Evolutionary conservation across 2,329 filamentous ascomycete genomes (phyloP), one percentile per base, ranked within the genome.

Genomic region (Claviceps quebecensis): DNA sequence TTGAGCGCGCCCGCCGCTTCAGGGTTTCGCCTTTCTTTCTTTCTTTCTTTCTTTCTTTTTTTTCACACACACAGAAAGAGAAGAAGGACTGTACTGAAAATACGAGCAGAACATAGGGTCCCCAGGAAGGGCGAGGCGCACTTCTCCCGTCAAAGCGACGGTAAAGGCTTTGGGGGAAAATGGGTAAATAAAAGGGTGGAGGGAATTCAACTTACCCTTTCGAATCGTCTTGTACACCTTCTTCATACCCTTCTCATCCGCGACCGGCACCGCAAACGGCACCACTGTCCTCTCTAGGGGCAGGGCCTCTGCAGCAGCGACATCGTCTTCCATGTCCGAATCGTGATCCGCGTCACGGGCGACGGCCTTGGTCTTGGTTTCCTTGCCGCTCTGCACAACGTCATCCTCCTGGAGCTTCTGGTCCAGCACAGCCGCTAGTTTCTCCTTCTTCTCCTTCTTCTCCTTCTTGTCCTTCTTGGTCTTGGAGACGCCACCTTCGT

Each of bases 251-350:
- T 94, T 93, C 56, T 87, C 87, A 56, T 89, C 83, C 29, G 84
- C 84, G 54, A 94, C 72, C 37, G 88, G 87, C 59, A 85, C 76
- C 52, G 90, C 88, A 64, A 95, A 93, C 34, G 89, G 86, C 51
- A 94, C 87, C 47, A 94, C 73, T 53, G 83, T 81, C 59, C 75
- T 63, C 66, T 73, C 69, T 51, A 74, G 64, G 48, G 67, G 60
- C 36, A 63, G 34, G 1, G n/a, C 51, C 49, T 46, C 49, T n/a
- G 73, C 61, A 46, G 72, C 70, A 44, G 68, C 59, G 57, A 69
- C 70, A 49, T 70, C 65, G 53, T 75, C 68, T 47, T 75, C 72
- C 45, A 71, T 69, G 46, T 70, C 67, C 17, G 69, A 72, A 58
- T 73, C 72, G 41, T 66, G 71, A 43, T 66, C 67, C 46, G 69